These are phyloP conservation scores for Spergularia azorica DNA, from an alignment of 179 eudicot genomes.

Conservation along the genomic window DNA sequence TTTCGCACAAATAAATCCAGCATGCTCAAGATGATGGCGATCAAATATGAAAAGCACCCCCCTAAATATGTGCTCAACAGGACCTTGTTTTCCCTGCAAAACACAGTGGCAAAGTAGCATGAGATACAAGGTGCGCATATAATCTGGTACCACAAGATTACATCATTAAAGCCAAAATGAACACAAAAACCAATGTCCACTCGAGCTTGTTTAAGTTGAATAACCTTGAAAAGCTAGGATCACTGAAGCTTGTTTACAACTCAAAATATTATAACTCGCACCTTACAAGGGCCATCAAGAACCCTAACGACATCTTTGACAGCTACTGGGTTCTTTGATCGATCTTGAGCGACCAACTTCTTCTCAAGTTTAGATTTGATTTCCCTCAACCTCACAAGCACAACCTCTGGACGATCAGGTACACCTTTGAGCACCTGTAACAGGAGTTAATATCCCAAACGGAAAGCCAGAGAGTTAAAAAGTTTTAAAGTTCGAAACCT, in stretches of 20 bases:
- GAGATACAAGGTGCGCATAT: not conserved
- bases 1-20: constrained; percentile 94
- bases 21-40: constrained; percentile 98
- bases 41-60: constrained; percentile 80
- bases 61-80: constrained; percentile 86
- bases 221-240: not conserved
- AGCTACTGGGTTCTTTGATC: constrained; percentile 63
- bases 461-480: not conserved
- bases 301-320: constrained; percentile 82
- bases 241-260: not conserved
- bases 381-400: constrained; percentile 81
- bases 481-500: constrained; percentile 7
- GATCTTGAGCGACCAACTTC: constrained; percentile 69
- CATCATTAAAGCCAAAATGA: constrained; percentile 2
- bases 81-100: constrained; percentile 94
- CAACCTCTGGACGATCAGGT: constrained; percentile 90
- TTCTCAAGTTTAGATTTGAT: constrained; percentile 84
- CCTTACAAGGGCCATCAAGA: constrained; percentile 60
- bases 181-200: not conserved
- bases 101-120: not conserved
- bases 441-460: constrained; percentile 11
- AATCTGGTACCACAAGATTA: not conserved
- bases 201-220: not conserved
- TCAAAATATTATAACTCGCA: constrained; percentile 6
- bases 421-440: constrained; percentile 87